Conservation (phyloP, 1,139 yeast species). For the Geotrichum australiense region DNA sequence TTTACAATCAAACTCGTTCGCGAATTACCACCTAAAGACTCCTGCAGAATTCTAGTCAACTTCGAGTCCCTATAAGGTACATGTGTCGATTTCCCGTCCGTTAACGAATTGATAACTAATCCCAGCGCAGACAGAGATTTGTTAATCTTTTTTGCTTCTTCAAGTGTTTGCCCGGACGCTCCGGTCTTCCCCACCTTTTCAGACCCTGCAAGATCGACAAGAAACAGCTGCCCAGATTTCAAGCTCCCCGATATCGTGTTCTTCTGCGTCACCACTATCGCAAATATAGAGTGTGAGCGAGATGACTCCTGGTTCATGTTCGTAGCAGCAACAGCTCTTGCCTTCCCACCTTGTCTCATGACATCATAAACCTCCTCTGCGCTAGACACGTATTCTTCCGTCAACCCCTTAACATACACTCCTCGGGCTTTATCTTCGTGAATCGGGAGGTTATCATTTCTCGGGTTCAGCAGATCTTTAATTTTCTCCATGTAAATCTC, state of each 20-base stretch:
- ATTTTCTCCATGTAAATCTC: slow-evolving; percentile 79
- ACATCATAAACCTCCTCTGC: slow-evolving; percentile 53
- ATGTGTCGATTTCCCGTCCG: slow-evolving; percentile 61
- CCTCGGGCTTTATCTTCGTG: slow-evolving; percentile 65
- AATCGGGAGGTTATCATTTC: slow-evolving; percentile 42
- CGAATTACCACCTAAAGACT: slow-evolving; percentile 82
- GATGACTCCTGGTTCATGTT: slow-evolving; percentile 72
- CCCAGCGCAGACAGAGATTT: slow-evolving; percentile 73
- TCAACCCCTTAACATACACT: slow-evolving; percentile 61
- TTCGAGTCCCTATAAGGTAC: slow-evolving; percentile 81
- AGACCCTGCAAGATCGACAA: slow-evolving; percentile 86
- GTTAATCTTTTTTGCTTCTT: slow-evolving; percentile 82
- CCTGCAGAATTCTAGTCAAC: slow-evolving; percentile 74
- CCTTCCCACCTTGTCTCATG: slow-evolving; percentile 49
- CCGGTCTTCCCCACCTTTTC: slow-evolving; percentile 83
- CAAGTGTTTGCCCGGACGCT: slow-evolving; percentile 65
- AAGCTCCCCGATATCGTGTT: slow-evolving; percentile 48
- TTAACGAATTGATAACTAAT: slow-evolving; percentile 70
- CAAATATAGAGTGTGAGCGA: slow-evolving; percentile 76
- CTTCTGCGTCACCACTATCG: slow-evolving; percentile 57
- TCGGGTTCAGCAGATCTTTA: slow-evolving; percentile 49
- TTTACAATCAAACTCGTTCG: slow-evolving; percentile 72
- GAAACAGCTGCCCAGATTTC: slow-evolving; percentile 60
- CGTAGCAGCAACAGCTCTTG: slow-evolving; percentile 56
- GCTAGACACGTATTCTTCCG: slow-evolving; percentile 53